Evolutionary conservation across 148 eudicot genomes (phyloP).

Genomic region (Linanthus parryae): DNA sequence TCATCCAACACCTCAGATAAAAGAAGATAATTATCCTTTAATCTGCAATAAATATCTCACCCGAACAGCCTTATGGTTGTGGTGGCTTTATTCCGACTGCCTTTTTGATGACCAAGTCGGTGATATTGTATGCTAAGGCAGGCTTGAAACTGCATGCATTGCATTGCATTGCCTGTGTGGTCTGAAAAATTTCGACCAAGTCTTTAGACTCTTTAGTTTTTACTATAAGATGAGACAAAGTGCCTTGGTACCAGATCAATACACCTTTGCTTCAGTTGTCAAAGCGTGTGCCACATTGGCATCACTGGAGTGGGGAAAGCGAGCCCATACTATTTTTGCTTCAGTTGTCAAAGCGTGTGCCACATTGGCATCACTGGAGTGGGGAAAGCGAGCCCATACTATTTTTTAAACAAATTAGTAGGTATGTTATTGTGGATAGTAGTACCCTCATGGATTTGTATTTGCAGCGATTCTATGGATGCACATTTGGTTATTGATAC

Average conservation of each 20-base stretch:
- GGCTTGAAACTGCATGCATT: slow-evolving; percentile 56
- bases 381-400: slow-evolving; percentile 81
- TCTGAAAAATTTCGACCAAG: too few species aligned
- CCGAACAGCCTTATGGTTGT: too few species aligned
- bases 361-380: slow-evolving; percentile 57
- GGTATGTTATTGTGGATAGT: slow-evolving; percentile 60
- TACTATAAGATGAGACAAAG: slow-evolving; percentile 49
- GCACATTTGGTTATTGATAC: slow-evolving; percentile 52
- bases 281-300: slow-evolving; percentile 81
- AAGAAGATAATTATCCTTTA: too few species aligned
- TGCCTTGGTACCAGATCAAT: slow-evolving; percentile 69
- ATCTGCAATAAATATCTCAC: too few species aligned
- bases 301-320: slow-evolving; percentile 67
- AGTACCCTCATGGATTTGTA: slow-evolving; percentile 95
- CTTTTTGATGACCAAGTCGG: slow-evolving; percentile 53
- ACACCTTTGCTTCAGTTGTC: slow-evolving; percentile 78
- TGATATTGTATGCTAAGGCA: slow-evolving; percentile 79
- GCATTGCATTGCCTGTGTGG: slow-evolving; percentile 42
- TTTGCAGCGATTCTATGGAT: slow-evolving; percentile 68
- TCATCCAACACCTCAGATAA: too few species aligned
- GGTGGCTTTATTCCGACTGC: slow-evolving; percentile 68
- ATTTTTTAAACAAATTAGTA: slow-evolving; percentile 49
- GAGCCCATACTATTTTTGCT: slow-evolving; percentile 66
- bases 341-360: slow-evolving; percentile 84
- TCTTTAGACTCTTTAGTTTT: too few species aligned